Evolutionary conservation across 176 grass and related monocot species (phyloP).

Genomic region (Rhipidocladum racemiflorum): DNA sequence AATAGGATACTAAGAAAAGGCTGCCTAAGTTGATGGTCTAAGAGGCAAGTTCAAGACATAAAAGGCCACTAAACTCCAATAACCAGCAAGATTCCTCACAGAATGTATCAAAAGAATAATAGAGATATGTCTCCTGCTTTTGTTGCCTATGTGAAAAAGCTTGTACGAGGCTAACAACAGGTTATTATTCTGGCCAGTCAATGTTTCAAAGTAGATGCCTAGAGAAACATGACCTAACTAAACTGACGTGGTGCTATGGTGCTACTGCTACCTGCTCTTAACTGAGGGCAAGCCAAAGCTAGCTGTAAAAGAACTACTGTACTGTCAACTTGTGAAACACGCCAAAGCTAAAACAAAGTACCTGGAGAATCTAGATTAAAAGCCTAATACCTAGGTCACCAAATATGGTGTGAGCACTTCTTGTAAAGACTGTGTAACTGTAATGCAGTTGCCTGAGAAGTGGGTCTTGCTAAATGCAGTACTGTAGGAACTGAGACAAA

Average conservation of each 20-base stretch:
- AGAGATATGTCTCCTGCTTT: slow-evolving; percentile 41
- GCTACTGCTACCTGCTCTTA: slow-evolving; percentile 11
- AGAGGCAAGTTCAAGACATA: slow-evolving; percentile 31
- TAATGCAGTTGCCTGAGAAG: slow-evolving; percentile 24
- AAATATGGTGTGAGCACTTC: slow-evolving; percentile 22
- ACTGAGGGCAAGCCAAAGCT: background rate
- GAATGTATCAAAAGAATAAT: slow-evolving; percentile 36
- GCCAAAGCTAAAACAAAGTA: slow-evolving; percentile 32
- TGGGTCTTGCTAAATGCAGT: slow-evolving; percentile 26
- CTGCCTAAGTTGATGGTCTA: slow-evolving; percentile 50
- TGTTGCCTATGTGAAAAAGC: slow-evolving; percentile 32
- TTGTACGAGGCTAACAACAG: slow-evolving; percentile 31
- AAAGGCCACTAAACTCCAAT: slow-evolving; percentile 49
- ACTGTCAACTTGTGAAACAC: slow-evolving; percentile 29
- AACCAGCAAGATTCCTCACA: slow-evolving; percentile 46
- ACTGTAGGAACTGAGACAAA: slow-evolving; percentile 23
- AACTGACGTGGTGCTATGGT: slow-evolving; percentile 13
- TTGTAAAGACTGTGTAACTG: slow-evolving; percentile 17
- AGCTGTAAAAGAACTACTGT: slow-evolving; percentile 19
- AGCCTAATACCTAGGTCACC: slow-evolving; percentile 22
- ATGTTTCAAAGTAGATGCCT: slow-evolving; percentile 42
- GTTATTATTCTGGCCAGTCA: slow-evolving; percentile 32
- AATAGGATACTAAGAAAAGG: slow-evolving; percentile 49
- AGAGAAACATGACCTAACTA: slow-evolving; percentile 33
- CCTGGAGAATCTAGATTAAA: slow-evolving; percentile 41